Evolutionary conservation across 192 early-diverging fungal species (phyloP), one percentile per base, ranked within the genome.

Genomic region (Podila epicladia): DNA sequence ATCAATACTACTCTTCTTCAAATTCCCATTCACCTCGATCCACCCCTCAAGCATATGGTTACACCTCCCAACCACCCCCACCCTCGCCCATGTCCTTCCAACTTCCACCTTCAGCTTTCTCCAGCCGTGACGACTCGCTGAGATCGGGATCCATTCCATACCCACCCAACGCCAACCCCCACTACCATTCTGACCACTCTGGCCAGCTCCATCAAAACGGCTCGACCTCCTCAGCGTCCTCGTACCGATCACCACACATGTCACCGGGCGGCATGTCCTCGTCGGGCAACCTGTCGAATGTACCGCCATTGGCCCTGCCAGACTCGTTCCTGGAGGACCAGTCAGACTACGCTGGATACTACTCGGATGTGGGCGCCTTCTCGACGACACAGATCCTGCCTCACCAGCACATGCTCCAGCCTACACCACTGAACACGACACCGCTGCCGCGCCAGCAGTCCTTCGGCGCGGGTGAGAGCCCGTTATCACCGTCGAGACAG

Each of bases 341-440:
- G 61, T 63, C 28, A 0, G 77, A 73, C 60, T 80, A 80, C 19
- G 77, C 77, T 38, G 77, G 65, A 38, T 80, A 80, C 48, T 80
- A 80, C 8, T 80, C 77, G n/a, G 77, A 80, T 62, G 77, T 80
- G 15, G 77, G 77, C 11, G 64, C 72, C 45, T 26, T 80, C 5
- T 72, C 77, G 5, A 71, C 63, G 7, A 63, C 63, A 29, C 74
- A 64, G 33, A 38, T 76, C 35, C 24, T 58, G 38, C 50, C 67
- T 9, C 72, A 67, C 15, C 69, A 41, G 32, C 37, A 35, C 15
- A 28, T 59, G 22, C 67, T 29, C 22, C 38, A 20, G 33, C 53
- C 51, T 26, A 60, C 48, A 3, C 74, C 74, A 0, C 8, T 55
- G 17, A 76, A 50, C 32, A 70, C 65, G 22, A 4, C 29, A 9